Conservation (phyloP, 176 grass and related monocot genomes). For the Eragrostis nindensis region DNA sequence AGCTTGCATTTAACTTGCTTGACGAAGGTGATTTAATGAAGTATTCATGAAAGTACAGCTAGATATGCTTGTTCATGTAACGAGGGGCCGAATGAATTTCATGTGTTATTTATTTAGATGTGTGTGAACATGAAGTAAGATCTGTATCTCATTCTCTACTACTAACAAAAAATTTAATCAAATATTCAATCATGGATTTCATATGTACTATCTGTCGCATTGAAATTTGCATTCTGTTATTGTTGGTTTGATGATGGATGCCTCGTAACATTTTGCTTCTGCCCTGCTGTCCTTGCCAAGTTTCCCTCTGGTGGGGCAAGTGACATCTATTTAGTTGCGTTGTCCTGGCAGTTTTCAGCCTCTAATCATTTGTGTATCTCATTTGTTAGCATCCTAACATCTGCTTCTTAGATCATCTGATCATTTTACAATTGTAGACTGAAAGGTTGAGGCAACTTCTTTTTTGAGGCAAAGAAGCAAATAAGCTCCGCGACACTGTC, state of each 20-base stretch:
- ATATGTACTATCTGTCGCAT: background rate
- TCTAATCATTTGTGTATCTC: too few species aligned
- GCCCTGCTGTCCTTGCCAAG: background rate
- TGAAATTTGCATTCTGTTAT: constrained; percentile 16
- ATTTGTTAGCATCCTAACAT: too few species aligned
- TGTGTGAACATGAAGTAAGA: constrained; percentile 16
- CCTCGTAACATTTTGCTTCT: background rate
- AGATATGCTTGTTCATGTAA: background rate
- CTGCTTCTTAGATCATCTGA: constrained; percentile 4
- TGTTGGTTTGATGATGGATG: constrained; percentile 3
- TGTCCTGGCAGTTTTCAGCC: background rate
- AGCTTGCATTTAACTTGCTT: constrained; percentile 33
- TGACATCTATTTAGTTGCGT: background rate
- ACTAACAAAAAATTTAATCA: background rate
- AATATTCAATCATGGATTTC: constrained; percentile 13
- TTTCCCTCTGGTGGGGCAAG: background rate
- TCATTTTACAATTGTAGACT: background rate
- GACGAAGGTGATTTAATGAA: constrained; percentile 5
- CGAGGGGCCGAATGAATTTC: constrained; percentile 1
- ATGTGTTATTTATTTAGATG: background rate
- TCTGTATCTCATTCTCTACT: background rate
- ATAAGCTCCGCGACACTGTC: background rate
- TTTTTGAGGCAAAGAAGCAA: background rate
- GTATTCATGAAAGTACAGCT: background rate
- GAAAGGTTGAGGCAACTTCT: constrained; percentile 3